phyloP scores from a whole-genome alignment of 2,329 filamentous ascomycete genomes.

The Colletotrichum sublineola region DNA sequence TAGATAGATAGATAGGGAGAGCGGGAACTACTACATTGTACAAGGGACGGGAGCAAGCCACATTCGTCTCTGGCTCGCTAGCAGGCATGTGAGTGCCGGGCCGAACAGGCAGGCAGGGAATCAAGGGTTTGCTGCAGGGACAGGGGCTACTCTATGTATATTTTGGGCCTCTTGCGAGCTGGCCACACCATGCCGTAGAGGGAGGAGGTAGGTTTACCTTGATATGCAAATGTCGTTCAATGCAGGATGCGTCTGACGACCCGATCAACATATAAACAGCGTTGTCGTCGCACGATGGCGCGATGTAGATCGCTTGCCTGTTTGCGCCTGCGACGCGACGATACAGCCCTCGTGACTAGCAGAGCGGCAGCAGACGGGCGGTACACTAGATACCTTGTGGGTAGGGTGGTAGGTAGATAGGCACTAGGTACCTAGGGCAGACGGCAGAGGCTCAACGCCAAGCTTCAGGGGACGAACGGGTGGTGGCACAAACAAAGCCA shows the following conservation, averaged over 20 bases:
- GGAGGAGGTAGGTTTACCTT: background rate
- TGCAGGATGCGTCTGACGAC: background rate
- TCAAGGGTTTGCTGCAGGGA: constrained; percentile 14
- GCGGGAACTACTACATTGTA: background rate
- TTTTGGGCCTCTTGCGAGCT: no score
- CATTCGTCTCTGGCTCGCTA: background rate
- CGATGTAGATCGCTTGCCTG: background rate
- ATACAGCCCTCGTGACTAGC: background rate
- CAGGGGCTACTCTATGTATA: constrained; percentile 7
- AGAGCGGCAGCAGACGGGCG: background rate
- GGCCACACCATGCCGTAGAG: no score
- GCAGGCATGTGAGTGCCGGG: constrained; percentile 31
- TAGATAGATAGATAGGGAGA: no score
- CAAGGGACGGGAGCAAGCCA: constrained; percentile 19
- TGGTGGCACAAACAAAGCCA: constrained; percentile 7
- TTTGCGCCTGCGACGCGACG: background rate
- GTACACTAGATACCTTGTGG: background rate
- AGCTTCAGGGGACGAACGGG: background rate
- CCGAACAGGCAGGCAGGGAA: constrained; percentile 30
- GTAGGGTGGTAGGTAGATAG: no score
- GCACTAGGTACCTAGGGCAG: background rate
- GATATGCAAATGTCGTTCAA: background rate
- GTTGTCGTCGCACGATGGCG: background rate
- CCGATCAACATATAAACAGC: background rate
- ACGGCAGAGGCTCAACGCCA: background rate